Evolutionary conservation across 139 green algal genomes (phyloP), one percentile per base, ranked within the genome.

Genomic region (Haematococcus lacustris): DNA sequence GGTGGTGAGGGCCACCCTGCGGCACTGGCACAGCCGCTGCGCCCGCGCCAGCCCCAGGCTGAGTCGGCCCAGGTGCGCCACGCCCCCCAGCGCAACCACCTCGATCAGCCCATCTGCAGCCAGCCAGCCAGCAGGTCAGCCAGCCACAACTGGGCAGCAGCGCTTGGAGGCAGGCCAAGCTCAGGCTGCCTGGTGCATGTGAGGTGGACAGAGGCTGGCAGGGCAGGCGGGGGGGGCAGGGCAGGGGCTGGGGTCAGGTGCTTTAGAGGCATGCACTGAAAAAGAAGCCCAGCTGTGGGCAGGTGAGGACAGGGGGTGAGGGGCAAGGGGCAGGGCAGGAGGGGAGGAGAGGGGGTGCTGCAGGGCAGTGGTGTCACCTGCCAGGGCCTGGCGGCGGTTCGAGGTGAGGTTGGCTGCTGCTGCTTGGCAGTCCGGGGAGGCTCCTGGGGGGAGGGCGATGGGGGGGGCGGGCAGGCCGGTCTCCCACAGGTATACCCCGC

Each of bases 61-160:
- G 68, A 96, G 82, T 76, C 91, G 80, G 7, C 90, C 90, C 64
- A 96, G 76, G 76, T 96, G 90, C 74, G 75, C 90, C 43, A 76
- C 84, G 39, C 90, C 87, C 57, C 76, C 86, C 30, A 96, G 87
- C 6, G 78, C 88, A 23, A 94, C 85, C 28, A 95, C 77, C 80
- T 93, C 85, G 25, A 88, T 32, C 30, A 79, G 25, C n/a, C 73
- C 80, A 50, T 85, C 80, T 63, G 67, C 67, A 72, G 38, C 23
- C 6, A 53, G 38, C 23, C 6, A 53, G 57, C n/a, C n/a, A n/a
- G n/a, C n/a, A n/a, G n/a, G n/a, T n/a, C n/a, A n/a, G n/a, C n/a
- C n/a, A n/a, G n/a, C n/a, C 43, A 9, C 43, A 53, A 17, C 43
- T 28, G 43, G 17, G 9, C 9, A 53, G 9, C 9, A 9, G 17